Conservation (phyloP, 306 rosid genomes). For the Rosa rugosa region DNA sequence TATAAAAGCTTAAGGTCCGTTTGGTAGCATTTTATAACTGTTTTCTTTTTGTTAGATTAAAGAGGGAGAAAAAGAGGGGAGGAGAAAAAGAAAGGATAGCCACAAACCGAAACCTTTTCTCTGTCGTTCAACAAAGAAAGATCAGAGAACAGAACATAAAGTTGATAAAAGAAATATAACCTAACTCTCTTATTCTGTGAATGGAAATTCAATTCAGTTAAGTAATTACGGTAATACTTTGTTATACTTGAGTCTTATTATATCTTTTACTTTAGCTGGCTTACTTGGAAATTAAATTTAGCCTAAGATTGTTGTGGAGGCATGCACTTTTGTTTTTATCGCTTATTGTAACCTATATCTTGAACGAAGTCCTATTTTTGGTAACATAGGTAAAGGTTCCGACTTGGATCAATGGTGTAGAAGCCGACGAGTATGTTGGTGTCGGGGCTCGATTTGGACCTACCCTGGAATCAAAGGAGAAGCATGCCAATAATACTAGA, state of each 20-base stretch:
- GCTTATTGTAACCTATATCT: not conserved
- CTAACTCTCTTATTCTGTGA: no score
- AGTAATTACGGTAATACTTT: not conserved
- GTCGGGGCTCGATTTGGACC: constrained; percentile 97
- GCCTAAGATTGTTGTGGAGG: constrained; percentile 10
- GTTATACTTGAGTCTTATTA: not conserved
- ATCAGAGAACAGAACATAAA: no score
- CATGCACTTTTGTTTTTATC: not conserved
- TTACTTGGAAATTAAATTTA: not conserved
- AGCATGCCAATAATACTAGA: constrained; percentile 65
- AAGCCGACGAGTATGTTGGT: constrained; percentile 73
- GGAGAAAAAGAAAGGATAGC: no score
- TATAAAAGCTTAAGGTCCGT: no score
- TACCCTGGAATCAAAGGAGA: constrained; percentile 84
- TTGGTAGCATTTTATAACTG: no score
- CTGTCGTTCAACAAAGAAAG: no score
- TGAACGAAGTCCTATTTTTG: constrained; percentile 12
- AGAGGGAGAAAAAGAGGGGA: no score
- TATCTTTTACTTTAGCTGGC: not conserved
- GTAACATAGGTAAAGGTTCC: constrained; percentile 73
- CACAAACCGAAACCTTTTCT: no score
- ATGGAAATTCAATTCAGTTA: not conserved
- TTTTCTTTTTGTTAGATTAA: no score
- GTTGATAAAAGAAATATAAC: no score
- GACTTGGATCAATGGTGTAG: constrained; percentile 70